Percentiles rank a stretch among this genome's conserved stretches.
phyloP scores from a whole-genome alignment of 1,284 basidiomycete genomes.

The Taiwanofungus camphoratus region DNA sequence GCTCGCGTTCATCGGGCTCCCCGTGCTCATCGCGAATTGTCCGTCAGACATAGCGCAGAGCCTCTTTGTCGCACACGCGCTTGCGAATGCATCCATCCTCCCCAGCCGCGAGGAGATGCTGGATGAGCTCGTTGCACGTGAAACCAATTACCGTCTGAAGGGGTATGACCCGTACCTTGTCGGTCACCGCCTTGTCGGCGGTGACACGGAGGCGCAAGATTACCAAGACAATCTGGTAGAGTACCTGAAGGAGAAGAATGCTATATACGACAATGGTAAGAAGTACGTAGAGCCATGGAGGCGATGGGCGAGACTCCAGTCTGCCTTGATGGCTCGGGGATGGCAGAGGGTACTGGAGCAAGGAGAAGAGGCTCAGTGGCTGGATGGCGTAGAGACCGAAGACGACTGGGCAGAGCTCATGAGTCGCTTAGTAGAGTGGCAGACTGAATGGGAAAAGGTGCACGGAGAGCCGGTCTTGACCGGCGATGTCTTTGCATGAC shows the following conservation, averaged over 20 bases:
- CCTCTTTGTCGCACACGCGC: slow-evolving; percentile 38
- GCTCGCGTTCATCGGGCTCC: slow-evolving; percentile 50
- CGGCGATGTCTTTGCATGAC: background rate
- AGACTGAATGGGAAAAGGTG: slow-evolving; percentile 36
- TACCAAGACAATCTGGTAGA: slow-evolving; percentile 45
- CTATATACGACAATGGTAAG: slow-evolving; percentile 35
- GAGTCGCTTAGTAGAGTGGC: slow-evolving; percentile 40
- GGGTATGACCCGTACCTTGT: slow-evolving; percentile 45
- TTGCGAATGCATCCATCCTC: slow-evolving; percentile 38
- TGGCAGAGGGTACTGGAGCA: slow-evolving; percentile 40
- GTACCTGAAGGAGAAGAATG: slow-evolving; percentile 36
- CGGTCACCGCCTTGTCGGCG: slow-evolving; percentile 41
- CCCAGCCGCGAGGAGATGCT: slow-evolving; percentile 36
- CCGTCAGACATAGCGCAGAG: slow-evolving; percentile 48
- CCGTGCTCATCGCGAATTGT: slow-evolving; percentile 39
- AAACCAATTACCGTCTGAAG: slow-evolving; percentile 30
- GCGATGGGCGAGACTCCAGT: slow-evolving; percentile 29
- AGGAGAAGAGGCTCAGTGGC: slow-evolving; percentile 32
- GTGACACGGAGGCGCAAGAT: slow-evolving; percentile 33
- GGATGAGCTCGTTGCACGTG: slow-evolving; percentile 34
- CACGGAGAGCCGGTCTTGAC: slow-evolving; percentile 9
- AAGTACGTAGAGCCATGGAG: slow-evolving; percentile 48
- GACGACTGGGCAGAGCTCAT: slow-evolving; percentile 46
- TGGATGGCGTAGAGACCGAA: slow-evolving; percentile 33
- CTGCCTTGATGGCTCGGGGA: slow-evolving; percentile 32